Percentiles rank a stretch among this genome's conserved stretches.
Evolutionary conservation across 805 yeast genomes (phyloP).

Genomic region (Pichia kluyveri): DNA sequence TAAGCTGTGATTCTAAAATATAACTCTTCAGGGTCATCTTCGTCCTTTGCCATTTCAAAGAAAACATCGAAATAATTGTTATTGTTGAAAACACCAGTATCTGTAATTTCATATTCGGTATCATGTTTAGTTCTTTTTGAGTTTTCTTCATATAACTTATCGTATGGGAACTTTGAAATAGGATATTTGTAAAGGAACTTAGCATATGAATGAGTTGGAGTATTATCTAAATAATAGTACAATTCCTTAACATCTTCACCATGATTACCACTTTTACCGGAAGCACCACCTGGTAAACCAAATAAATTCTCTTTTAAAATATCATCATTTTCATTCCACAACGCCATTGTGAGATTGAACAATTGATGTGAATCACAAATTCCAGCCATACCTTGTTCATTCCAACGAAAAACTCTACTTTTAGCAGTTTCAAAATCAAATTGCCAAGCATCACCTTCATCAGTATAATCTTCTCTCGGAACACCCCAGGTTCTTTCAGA

Average conservation of each 20-base stretch:
- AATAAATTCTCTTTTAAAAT: slow-evolving; percentile 78
- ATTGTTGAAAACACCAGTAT: slow-evolving; percentile 65
- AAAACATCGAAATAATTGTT: slow-evolving; percentile 79
- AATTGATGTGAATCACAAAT: slow-evolving; percentile 76
- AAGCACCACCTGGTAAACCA: slow-evolving; percentile 78
- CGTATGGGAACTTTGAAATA: slow-evolving; percentile 75
- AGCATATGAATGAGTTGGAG: slow-evolving; percentile 90
- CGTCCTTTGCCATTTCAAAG: slow-evolving; percentile 84
- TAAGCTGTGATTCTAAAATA: slow-evolving; percentile 81
- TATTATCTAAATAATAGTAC: slow-evolving; percentile 80
- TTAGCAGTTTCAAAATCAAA: slow-evolving; percentile 82
- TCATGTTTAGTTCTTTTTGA: slow-evolving; percentile 57
- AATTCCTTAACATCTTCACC: slow-evolving; percentile 91
- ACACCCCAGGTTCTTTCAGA: slow-evolving; percentile 86
- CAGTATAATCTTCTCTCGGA: slow-evolving; percentile 82
- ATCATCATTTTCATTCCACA: slow-evolving; percentile 87
- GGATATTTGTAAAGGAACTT: slow-evolving; percentile 89
- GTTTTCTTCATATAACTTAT: slow-evolving; percentile 60
- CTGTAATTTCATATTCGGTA: slow-evolving; percentile 73
- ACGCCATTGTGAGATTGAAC: slow-evolving; percentile 68
- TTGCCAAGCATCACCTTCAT: slow-evolving; percentile 84
- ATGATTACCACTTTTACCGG: slow-evolving; percentile 64
- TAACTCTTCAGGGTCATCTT: slow-evolving; percentile 70
- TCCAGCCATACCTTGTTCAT: slow-evolving; percentile 92
- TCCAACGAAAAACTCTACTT: slow-evolving; percentile 84